These are phyloP conservation scores for Solanum clarkiae DNA, from an alignment of 257 asterid species.

Conservation along the genomic window DNA sequence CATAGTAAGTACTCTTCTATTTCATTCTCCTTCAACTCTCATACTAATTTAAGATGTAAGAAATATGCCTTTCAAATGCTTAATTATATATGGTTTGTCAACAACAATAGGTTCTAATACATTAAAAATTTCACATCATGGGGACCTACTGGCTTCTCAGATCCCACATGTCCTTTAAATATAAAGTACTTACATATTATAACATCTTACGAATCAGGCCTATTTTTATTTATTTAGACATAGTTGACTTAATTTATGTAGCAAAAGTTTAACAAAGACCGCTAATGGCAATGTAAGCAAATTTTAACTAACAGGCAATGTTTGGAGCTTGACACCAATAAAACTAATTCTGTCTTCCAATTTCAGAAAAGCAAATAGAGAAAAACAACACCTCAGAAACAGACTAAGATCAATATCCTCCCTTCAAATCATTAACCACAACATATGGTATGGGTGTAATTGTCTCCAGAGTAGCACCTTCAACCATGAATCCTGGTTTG, in stretches of 20 bases:
- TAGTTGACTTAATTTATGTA: background rate
- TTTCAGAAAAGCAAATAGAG: background rate
- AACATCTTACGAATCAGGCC: too few relatives aligned
- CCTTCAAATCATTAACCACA: slow-evolving; percentile 90
- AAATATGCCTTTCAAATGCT: background rate
- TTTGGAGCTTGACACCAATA: background rate
- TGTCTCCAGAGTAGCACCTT: slow-evolving; percentile 61
- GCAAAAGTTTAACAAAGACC: background rate
- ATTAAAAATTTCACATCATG: too few relatives aligned
- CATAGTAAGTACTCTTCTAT: background rate
- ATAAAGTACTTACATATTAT: too few relatives aligned
- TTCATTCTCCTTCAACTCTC: background rate
- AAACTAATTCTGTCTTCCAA: background rate
- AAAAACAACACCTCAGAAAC: background rate
- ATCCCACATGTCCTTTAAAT: too few relatives aligned
- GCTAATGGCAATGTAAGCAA: background rate
- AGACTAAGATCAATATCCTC: slow-evolving; percentile 43
- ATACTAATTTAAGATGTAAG: too few relatives aligned
- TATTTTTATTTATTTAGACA: background rate
- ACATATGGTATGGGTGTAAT: slow-evolving; percentile 89
- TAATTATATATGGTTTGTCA: background rate
- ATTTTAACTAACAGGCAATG: background rate
- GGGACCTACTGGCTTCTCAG: too few relatives aligned
- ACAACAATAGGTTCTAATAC: background rate
- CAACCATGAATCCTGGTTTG: slow-evolving; percentile 77